phyloP scores from a whole-genome alignment of 257 asterid genomes.

The Handroanthus guayacan region DNA sequence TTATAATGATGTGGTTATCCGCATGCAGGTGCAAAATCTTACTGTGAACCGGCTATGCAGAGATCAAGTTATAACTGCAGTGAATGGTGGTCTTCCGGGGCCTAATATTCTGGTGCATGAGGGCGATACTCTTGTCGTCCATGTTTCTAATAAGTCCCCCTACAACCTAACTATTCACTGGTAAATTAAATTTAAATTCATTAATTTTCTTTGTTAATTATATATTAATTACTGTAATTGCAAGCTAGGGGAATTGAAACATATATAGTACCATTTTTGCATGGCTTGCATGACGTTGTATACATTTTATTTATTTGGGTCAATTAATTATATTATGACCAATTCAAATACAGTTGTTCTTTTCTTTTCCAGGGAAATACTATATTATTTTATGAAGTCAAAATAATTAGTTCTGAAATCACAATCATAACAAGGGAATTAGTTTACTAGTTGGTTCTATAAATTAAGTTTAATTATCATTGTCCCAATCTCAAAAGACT shows the following conservation, averaged over 20 bases:
- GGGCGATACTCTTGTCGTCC: conserved; percentile 72
- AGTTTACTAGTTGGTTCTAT: too few relatives aligned
- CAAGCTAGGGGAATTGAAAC: too few relatives aligned
- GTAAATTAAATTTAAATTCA: conserved; percentile 37
- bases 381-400: neutral
- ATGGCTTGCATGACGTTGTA: neutral
- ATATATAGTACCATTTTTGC: too few relatives aligned
- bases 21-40: conserved; percentile 63
- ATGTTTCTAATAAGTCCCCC: conserved; percentile 63
- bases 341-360: neutral
- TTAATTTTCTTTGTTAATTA: neutral
- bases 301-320: neutral
- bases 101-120: conserved; percentile 60
- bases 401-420: too few relatives aligned
- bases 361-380: neutral
- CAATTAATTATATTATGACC: neutral
- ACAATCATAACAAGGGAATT: too few relatives aligned
- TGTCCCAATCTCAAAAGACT: neutral
- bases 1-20: too few relatives aligned
- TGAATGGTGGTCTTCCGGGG: conserved; percentile 71
- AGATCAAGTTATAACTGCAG: conserved; percentile 67
- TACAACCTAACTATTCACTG: conserved; percentile 72
- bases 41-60: conserved; percentile 57
- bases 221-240: too few relatives aligned
- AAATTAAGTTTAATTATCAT: neutral